A percentile compares a stretch with the other conserved stretches of the same genome.
These are phyloP conservation scores for Xylariaceae sp. DNA, from an alignment of 2,329 filamentous ascomycete genomes.

Conservation along the genomic window DNA sequence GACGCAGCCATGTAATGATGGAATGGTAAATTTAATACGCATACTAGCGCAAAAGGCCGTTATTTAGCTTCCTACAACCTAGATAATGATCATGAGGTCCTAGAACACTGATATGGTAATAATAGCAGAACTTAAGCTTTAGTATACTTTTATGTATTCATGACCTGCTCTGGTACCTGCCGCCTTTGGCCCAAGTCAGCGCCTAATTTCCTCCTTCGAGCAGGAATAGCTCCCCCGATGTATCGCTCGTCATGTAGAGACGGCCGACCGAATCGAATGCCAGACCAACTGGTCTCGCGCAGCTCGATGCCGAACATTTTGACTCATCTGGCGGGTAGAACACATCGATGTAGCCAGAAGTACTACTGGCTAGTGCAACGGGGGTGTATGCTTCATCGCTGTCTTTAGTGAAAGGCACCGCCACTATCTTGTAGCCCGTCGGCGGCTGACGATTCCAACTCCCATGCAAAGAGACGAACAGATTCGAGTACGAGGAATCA, in stretches of 20 bases:
- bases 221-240: conserved; percentile 51
- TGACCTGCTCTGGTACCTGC: conserved; percentile 6
- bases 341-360: conserved; percentile 48
- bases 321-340: conserved; percentile 51
- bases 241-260: conserved; percentile 57
- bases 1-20: too few species aligned
- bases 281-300: conserved; percentile 56
- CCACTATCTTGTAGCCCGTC: conserved; percentile 42
- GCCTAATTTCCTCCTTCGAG: conserved; percentile 4
- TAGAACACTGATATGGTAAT: too few species aligned
- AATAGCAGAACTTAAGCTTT: too few species aligned
- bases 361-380: conserved; percentile 38
- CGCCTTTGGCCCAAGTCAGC: background rate
- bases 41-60: too few species aligned
- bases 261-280: conserved; percentile 45
- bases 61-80: too few species aligned
- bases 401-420: conserved; percentile 39
- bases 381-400: conserved; percentile 34
- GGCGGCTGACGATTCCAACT: conserved; percentile 49
- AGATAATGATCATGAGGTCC: too few species aligned
- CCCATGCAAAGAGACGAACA: conserved; percentile 65
- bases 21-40: too few species aligned
- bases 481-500: conserved; percentile 55
- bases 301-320: conserved; percentile 47
- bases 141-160: background rate